Evolutionary conservation across 148 eudicot species (phyloP).

Genomic region (Chenopodium suecicum): DNA sequence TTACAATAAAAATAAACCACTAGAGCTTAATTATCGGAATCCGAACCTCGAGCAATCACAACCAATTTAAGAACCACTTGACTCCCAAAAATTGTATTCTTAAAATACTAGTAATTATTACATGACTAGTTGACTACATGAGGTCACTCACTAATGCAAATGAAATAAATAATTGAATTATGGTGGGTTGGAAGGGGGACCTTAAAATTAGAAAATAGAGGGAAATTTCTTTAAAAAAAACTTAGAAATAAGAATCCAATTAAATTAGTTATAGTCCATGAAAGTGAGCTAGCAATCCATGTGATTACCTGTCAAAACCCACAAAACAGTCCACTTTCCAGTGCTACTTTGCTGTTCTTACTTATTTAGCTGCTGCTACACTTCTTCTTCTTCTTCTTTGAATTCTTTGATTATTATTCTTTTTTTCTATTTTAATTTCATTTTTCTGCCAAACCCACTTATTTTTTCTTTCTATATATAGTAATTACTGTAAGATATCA

Average conservation of each 20-base stretch:
- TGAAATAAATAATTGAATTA: conserved; percentile 25
- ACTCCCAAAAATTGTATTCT: neutral
- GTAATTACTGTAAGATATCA: neutral
- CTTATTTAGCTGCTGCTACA: conserved; percentile 19
- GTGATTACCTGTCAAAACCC: conserved; percentile 38
- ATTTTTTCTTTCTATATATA: conserved; percentile 3
- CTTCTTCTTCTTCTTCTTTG: neutral
- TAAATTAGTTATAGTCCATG: conserved; percentile 20
- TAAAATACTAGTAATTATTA: neutral
- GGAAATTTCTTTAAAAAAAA: neutral
- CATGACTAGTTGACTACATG: neutral
- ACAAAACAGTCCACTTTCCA: conserved; percentile 37
- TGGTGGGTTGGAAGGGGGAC: conserved; percentile 20
- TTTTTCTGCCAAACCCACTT: conserved; percentile 15
- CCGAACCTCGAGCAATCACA: neutral
- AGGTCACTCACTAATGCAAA: neutral
- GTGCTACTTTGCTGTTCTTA: conserved; percentile 26
- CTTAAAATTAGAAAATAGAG: neutral
- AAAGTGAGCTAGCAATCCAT: conserved; percentile 42
- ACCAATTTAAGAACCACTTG: neutral
- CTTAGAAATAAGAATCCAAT: neutral
- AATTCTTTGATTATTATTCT: neutral
- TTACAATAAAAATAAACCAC: no score
- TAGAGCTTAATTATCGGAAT: neutral
- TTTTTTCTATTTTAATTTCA: neutral